Conservation (phyloP, 306 rosid genomes). For the Glycine latifolia region DNA sequence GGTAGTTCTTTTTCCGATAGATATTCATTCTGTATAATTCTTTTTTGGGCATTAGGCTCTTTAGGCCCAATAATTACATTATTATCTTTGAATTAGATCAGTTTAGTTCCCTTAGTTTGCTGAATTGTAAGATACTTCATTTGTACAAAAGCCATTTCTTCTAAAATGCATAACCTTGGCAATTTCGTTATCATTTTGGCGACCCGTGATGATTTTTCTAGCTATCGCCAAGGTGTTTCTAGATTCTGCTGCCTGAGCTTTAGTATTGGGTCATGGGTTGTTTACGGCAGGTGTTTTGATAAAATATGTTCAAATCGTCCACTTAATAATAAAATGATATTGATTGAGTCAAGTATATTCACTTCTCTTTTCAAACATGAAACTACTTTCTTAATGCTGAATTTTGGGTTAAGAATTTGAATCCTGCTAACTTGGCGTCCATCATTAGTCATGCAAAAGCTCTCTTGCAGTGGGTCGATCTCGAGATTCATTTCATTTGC, state of each 20-base stretch:
- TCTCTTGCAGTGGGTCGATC: not conserved
- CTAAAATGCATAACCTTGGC: slow-evolving; percentile 15
- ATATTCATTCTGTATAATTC: slow-evolving; percentile 54
- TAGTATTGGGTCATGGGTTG: not conserved
- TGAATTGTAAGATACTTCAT: slow-evolving; percentile 43
- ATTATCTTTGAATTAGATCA: slow-evolving; percentile 37
- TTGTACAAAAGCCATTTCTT: slow-evolving; percentile 45
- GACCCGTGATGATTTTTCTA: not conserved
- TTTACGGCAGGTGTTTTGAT: no score
- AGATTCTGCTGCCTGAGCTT: no score
- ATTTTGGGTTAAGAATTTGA: not conserved
- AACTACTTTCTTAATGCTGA: not conserved
- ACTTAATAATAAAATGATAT: not conserved
- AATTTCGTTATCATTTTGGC: slow-evolving; percentile 19
- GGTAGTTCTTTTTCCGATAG: slow-evolving; percentile 44
- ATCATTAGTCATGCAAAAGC: not conserved
- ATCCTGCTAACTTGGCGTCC: not conserved
- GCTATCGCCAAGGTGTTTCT: not conserved
- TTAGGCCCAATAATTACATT: slow-evolving; percentile 35
- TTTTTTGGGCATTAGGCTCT: slow-evolving; percentile 43
- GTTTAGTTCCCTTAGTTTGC: slow-evolving; percentile 42
- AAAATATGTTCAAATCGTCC: no score
- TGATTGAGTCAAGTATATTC: not conserved
- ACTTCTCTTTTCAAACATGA: not conserved
- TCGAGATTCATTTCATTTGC: no score